phyloP scores from a whole-genome alignment of 495 filamentous ascomycete species.

The Aspergillus funiculosus region DNA sequence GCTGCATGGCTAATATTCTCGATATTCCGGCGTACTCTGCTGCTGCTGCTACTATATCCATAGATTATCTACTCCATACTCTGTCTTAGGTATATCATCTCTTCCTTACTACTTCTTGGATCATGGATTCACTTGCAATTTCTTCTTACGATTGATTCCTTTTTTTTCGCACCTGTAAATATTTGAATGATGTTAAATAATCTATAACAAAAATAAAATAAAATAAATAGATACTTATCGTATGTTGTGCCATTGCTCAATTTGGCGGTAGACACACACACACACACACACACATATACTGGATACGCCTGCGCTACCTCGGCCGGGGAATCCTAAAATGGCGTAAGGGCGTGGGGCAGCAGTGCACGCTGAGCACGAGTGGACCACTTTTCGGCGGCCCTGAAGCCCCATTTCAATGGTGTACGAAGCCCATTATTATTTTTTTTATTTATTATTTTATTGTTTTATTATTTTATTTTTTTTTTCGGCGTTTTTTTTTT shows the following conservation, averaged over 20 bases:
- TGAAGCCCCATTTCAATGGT: slow-evolving; percentile 23
- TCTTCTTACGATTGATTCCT: too few species aligned
- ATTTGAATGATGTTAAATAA: too few species aligned
- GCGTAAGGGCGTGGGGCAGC: slow-evolving; percentile 19
- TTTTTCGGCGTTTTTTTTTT: too few species aligned
- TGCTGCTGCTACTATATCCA: too few species aligned
- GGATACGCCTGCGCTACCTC: slow-evolving; percentile 15
- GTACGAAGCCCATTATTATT: slow-evolving; percentile 14
- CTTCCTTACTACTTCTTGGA: neutral
- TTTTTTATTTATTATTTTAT: too few species aligned
- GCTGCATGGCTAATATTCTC: slow-evolving; percentile 8
- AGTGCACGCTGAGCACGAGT: slow-evolving; percentile 28
- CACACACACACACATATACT: neutral
- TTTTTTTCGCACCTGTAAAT: too few species aligned
- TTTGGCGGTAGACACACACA: slow-evolving; percentile 5
- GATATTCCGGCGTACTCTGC: too few species aligned
- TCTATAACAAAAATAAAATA: slow-evolving; percentile 1
- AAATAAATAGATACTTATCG: neutral
- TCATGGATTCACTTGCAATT: too few species aligned
- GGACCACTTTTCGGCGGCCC: slow-evolving; percentile 17
- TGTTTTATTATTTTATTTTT: too few species aligned
- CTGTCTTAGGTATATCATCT: neutral
- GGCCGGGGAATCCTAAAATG: slow-evolving; percentile 25
- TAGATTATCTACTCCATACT: too few species aligned
- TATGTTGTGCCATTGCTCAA: slow-evolving; percentile 19